Evolutionary conservation across 345 rosid species (phyloP).

Genomic region (Xanthoceras sorbifolium): DNA sequence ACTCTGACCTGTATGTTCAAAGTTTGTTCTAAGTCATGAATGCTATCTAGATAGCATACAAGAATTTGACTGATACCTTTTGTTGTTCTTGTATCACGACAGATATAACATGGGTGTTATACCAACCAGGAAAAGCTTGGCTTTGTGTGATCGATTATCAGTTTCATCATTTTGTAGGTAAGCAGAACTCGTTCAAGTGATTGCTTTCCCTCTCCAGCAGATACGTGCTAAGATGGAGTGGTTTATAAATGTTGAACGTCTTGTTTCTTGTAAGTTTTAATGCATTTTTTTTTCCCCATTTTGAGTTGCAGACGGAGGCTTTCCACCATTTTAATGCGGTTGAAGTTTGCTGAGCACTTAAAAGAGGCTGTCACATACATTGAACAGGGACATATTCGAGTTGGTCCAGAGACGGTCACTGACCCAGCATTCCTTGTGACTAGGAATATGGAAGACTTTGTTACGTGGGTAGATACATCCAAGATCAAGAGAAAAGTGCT

Average conservation of each 20-base stretch:
- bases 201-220: neutral
- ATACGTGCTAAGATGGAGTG: too few relatives aligned
- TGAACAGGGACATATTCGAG: constrained; percentile 94
- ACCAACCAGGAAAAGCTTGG: constrained; percentile 86
- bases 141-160: constrained; percentile 68
- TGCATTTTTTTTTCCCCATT: neutral
- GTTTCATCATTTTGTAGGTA: constrained; percentile 90
- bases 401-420: constrained; percentile 84
- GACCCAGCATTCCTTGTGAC: constrained; percentile 93
- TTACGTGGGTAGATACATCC: constrained; percentile 95
- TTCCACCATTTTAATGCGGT: constrained; percentile 57
- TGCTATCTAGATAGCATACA: neutral
- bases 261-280: neutral
- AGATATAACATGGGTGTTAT: constrained; percentile 95
- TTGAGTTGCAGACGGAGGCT: constrained; percentile 69
- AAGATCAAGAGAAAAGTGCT: constrained; percentile 87
- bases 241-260: neutral
- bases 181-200: neutral
- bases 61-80: neutral
- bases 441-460: constrained; percentile 88
- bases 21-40: neutral
- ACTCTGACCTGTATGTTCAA: neutral
- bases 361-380: constrained; percentile 91
- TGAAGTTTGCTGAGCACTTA: constrained; percentile 83
- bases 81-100: constrained; percentile 29